Evolutionary conservation across 1,284 basidiomycete genomes (phyloP), one percentile per base, ranked within the genome.

Genomic region (Sanghuangporus baumii): DNA sequence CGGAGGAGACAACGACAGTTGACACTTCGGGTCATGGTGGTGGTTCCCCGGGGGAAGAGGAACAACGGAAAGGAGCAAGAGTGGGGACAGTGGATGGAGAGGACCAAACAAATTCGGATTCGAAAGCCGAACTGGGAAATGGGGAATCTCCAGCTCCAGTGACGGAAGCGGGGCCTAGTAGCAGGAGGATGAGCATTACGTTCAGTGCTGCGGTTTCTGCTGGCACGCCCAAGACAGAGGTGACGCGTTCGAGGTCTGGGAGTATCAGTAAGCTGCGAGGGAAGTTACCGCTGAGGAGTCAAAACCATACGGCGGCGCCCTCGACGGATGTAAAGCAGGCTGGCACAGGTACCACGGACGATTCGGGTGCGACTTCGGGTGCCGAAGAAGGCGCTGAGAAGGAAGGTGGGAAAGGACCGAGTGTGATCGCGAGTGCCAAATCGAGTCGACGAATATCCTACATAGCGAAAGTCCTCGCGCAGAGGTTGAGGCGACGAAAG

Each of bases 111-210:
- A 55, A 54, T 5, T 34, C 23, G 34, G 38, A 54, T 34, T 37
- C 34, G 34, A 34, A 55, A 47, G 51, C 16, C 8, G 59, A 34
- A 46, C 6, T 12, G 7, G 51, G 34, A 3, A 52, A 7, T 20
- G n/a, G 41, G 57, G 59, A 56, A 38, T 1, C 40, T 14, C 14
- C 31, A 16, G 23, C 18, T 20, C 23, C 50, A 23, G 55, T 4
- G 36, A 20, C 20, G 18, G 50, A 51, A 34, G 18, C 54, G 40
- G 56, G 43, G n/a, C 55, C 34, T 37, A 34, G 36, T 11, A 47
- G 56, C 38, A 41, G 47, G 34, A 43, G 57, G 16, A 59, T 51
- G 57, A 59, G 57, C 36, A 59, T 59, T 23, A 43, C 26, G 47
- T 11, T 37, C 8, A 36, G 46, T 34, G 31, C 23, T 12, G 12